Conservation (phyloP, 441 rosid genomes). For the Jatropha podagrica region DNA sequence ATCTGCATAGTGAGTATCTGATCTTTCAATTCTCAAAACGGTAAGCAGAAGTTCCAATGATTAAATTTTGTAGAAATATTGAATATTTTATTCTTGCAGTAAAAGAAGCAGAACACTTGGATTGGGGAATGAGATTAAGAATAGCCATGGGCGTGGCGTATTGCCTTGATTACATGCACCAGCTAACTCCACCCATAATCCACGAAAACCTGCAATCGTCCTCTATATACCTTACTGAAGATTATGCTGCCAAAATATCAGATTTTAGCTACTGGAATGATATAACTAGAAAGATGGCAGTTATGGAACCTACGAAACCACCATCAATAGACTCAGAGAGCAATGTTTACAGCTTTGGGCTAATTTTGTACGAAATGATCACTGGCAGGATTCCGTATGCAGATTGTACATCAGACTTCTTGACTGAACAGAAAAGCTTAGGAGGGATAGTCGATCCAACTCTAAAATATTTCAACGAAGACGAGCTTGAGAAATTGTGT, state of each 20-base stretch:
- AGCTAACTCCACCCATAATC: conserved; percentile 63
- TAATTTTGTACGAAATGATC: conserved; percentile 67
- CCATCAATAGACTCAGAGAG: conserved; percentile 39
- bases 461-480: conserved; percentile 51
- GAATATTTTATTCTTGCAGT: conserved; percentile 46
- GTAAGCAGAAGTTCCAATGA: too few species aligned
- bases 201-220: conserved; percentile 64
- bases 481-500: conserved; percentile 48
- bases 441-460: conserved; percentile 65
- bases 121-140: conserved; percentile 78
- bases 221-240: conserved; percentile 73
- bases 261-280: conserved; percentile 65
- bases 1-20: conserved; percentile 71
- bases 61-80: background rate
- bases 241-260: conserved; percentile 91
- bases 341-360: conserved; percentile 66
- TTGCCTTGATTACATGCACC: conserved; percentile 93
- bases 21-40: background rate
- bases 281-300: conserved; percentile 38
- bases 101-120: conserved; percentile 78
- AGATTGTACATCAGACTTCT: conserved; percentile 40
- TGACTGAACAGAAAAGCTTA: conserved; percentile 32
- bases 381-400: conserved; percentile 60
- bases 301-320: conserved; percentile 43
- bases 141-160: conserved; percentile 84